Evolutionary conservation across 2,329 filamentous ascomycete species (phyloP).

Genomic region (Botrytis fragariae): DNA sequence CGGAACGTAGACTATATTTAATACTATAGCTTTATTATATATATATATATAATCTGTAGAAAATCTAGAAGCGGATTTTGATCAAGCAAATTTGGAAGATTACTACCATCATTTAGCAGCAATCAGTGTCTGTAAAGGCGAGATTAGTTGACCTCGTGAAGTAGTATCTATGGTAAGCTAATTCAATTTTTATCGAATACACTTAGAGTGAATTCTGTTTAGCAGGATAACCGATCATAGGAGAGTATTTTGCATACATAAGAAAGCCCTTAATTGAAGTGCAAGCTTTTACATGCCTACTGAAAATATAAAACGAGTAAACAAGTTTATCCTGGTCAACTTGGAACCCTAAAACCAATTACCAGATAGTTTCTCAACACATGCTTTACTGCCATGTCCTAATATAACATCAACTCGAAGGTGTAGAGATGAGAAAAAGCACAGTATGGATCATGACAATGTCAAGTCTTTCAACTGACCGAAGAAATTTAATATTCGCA

Average conservation of each 20-base stretch:
- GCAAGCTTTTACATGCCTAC: background rate
- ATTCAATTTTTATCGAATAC: background rate
- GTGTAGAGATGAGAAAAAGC: background rate
- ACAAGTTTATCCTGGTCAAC: background rate
- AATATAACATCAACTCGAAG: background rate
- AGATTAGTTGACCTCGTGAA: background rate
- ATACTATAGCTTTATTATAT: too few relatives aligned
- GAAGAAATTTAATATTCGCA: background rate
- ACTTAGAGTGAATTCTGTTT: too few relatives aligned
- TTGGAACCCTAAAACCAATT: background rate
- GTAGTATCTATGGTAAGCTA: background rate
- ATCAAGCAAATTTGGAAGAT: background rate
- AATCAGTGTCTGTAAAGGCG: background rate
- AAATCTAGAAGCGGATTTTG: fast-evolving
- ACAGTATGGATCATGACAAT: background rate
- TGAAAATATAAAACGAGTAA: background rate
- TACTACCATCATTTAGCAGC: background rate
- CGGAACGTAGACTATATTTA: fast-evolving
- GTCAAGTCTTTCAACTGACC: fast-evolving
- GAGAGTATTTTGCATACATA: background rate
- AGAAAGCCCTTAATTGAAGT: background rate
- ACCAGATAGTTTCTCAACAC: background rate
- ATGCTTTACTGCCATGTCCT: background rate
- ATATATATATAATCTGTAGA: fast-evolving
- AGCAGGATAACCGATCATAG: background rate